Conservation (phyloP, 441 rosid genomes). For the Arabidopsis hybrid region DNA sequence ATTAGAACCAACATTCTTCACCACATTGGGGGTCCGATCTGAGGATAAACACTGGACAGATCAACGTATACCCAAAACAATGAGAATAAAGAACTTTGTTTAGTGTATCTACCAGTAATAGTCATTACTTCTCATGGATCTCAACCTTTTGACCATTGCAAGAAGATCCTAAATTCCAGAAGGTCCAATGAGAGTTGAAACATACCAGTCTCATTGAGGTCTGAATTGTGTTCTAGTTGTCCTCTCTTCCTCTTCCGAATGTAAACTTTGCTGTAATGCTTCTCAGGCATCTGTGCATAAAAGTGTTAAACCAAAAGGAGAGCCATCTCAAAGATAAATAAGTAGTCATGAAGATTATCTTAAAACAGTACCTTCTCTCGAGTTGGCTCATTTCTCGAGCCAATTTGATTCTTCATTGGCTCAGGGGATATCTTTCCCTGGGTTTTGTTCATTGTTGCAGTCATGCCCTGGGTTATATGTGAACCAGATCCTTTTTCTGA, state of each 20-base stretch:
- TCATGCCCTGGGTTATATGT: not conserved
- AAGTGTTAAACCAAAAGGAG: not conserved
- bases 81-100: not conserved
- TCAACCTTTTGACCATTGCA: not conserved
- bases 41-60: not conserved
- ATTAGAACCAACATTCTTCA: not conserved
- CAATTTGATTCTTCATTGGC: not conserved
- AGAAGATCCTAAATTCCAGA: not conserved
- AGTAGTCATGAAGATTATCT: not conserved
- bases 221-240: constrained; percentile 50
- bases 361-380: not conserved
- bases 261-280: not conserved
- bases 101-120: not conserved
- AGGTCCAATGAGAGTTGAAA: not conserved
- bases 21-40: not conserved
- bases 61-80: not conserved
- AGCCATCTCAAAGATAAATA: constrained; percentile 4
- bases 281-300: not conserved
- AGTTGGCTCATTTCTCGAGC: constrained; percentile 4
- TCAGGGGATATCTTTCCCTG: not conserved
- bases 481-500: not conserved
- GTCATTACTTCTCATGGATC: not conserved
- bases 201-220: constrained; percentile 50
- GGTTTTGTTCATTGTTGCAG: too few species aligned
- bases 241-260: constrained; percentile 60